A percentile compares a stretch with the other conserved stretches of the same genome.
These are phyloP conservation scores for Hydnomerulius pinastri DNA, from an alignment of 768 basidiomycete genomes.

Conservation along the genomic window DNA sequence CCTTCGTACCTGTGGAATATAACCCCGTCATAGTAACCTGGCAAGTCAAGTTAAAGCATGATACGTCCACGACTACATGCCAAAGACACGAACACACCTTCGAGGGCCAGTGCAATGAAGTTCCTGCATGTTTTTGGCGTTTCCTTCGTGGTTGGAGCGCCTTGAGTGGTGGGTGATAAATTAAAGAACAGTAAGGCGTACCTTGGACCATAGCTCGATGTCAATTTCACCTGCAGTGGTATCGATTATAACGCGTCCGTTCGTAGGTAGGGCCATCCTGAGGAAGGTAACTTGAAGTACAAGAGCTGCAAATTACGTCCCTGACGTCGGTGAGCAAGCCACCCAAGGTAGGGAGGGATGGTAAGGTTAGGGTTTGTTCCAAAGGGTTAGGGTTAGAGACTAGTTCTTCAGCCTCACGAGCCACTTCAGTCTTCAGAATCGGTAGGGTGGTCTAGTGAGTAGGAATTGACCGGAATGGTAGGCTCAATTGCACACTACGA, in stretches of 20 bases:
- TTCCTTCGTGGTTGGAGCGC: too few species aligned
- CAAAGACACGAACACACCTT: conserved; percentile 58
- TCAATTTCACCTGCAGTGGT: conserved; percentile 89
- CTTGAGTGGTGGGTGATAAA: background rate
- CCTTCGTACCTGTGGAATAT: conserved; percentile 84
- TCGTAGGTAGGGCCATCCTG: conserved; percentile 79
- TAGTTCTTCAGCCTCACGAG: too few species aligned
- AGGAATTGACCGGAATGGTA: too few species aligned
- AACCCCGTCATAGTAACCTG: conserved; percentile 95
- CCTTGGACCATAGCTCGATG: conserved; percentile 93
- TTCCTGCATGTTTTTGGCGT: conserved; percentile 93
- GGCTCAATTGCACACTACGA: background rate
- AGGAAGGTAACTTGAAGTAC: background rate
- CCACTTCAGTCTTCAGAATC: too few species aligned
- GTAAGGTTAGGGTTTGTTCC: background rate
- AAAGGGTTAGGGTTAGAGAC: too few species aligned
- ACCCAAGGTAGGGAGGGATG: background rate
- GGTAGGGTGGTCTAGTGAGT: too few species aligned
- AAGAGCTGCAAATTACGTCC: background rate
- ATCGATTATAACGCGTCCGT: conserved; percentile 83
- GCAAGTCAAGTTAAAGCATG: too few species aligned
- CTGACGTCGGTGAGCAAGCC: too few species aligned
- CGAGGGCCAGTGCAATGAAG: conserved; percentile 85
- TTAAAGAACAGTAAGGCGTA: conserved; percentile 27
- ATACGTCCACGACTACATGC: conserved; percentile 7